Conservation (phyloP, 179 eudicot species). For the Gypsophila paniculata region DNA sequence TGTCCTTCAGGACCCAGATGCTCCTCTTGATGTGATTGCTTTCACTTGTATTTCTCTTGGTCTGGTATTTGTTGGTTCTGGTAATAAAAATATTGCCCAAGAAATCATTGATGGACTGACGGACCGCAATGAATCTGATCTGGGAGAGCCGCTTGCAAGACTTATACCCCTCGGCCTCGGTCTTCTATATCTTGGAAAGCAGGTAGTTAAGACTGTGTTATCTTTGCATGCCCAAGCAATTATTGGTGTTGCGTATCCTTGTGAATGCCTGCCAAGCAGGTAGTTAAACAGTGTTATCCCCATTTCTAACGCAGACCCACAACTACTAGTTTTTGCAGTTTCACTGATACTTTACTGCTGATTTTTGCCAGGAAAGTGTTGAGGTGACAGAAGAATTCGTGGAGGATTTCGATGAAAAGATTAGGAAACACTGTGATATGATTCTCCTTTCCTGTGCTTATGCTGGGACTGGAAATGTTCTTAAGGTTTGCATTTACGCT, state of each 20-base stretch:
- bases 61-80: slow-evolving; percentile 83
- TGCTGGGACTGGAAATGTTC: no score
- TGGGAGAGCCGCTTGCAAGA: slow-evolving; percentile 75
- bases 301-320: no score
- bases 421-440: slow-evolving; percentile 75
- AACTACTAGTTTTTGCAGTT: no score
- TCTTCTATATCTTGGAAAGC: slow-evolving; percentile 87
- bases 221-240: neutral
- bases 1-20: slow-evolving; percentile 66
- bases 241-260: neutral
- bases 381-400: slow-evolving; percentile 92
- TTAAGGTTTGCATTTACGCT: slow-evolving; percentile 47
- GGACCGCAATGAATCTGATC: slow-evolving; percentile 75
- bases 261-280: slow-evolving; percentile 14
- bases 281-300: no score
- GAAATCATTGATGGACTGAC: slow-evolving; percentile 75
- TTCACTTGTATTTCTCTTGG: slow-evolving; percentile 84
- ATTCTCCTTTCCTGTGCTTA: no score
- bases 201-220: slow-evolving; percentile 40
- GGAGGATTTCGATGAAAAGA: slow-evolving; percentile 79
- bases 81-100: slow-evolving; percentile 88
- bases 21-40: slow-evolving; percentile 83
- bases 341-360: slow-evolving; percentile 37
- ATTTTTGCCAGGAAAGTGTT: slow-evolving; percentile 60
- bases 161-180: slow-evolving; percentile 91